phyloP scores from a whole-genome alignment of 1,139 yeast genomes.

The Saccharomyces hybrid region DNA sequence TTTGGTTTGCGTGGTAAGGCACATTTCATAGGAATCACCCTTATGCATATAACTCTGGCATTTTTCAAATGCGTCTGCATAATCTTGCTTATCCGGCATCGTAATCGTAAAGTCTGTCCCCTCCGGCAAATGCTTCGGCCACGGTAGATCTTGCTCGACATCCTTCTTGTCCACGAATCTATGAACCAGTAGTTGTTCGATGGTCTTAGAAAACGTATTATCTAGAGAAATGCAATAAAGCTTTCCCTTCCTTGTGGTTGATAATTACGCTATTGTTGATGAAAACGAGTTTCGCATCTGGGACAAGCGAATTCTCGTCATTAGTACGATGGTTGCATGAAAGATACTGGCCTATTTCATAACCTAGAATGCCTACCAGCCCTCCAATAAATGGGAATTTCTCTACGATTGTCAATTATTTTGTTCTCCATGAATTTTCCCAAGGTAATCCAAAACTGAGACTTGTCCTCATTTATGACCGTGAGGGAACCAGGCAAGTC shows the following conservation, averaged over 20 bases:
- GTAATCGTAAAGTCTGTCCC: constrained; percentile 19
- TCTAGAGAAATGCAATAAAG: constrained; percentile 51
- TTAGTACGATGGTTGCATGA: constrained; percentile 31
- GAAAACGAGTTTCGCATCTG: constrained; percentile 70
- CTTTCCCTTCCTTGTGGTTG: constrained; percentile 42
- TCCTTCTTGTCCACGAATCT: constrained; percentile 1
- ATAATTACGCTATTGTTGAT: constrained; percentile 58
- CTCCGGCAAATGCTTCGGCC: constrained; percentile 21
- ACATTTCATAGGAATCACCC: constrained; percentile 92
- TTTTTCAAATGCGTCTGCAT: constrained; percentile 46
- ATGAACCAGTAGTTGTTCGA: constrained; percentile 5
- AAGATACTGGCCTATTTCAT: constrained; percentile 65
- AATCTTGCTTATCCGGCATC: constrained; percentile 51
- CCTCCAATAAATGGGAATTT: constrained; percentile 85
- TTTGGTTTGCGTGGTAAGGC: constrained; percentile 74
- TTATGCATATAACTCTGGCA: constrained; percentile 65
- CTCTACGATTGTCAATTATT: constrained; percentile 19
- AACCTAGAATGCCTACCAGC: constrained; percentile 71
- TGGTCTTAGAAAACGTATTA: constrained; percentile 19
- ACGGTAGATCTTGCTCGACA: constrained; percentile 4
- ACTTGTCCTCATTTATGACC: constrained; percentile 19
- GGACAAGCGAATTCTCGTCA: constrained; percentile 27
- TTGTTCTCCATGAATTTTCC: constrained; percentile 42
- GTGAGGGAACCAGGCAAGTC: constrained; percentile 5
- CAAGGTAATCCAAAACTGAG: constrained; percentile 33